Conservation (phyloP, 164 flowering plant species). For the Dillenia turbinata region DNA sequence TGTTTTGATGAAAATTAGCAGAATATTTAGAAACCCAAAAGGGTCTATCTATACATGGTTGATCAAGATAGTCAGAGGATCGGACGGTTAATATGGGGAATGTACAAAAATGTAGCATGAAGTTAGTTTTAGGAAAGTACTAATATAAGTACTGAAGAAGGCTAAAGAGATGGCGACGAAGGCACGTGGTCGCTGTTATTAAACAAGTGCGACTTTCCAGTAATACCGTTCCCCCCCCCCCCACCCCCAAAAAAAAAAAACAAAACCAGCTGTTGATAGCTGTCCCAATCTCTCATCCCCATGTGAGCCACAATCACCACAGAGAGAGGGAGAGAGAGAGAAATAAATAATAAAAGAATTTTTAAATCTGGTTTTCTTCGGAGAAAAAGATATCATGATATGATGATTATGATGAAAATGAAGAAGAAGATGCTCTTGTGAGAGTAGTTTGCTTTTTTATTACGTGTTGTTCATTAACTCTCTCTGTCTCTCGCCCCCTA, state of each 20-base stretch:
- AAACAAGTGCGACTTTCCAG: constrained; percentile 38
- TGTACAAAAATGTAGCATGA: background rate
- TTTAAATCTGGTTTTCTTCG: constrained; percentile 4
- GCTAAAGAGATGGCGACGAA: constrained; percentile 15
- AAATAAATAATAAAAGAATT: background rate
- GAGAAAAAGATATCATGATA: background rate
- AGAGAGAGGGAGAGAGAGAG: constrained; percentile 5
- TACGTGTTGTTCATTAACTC: no score
- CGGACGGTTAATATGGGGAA: background rate
- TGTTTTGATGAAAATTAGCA: no score
- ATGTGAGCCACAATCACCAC: constrained; percentile 44
- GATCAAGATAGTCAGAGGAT: no score
- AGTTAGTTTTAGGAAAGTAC: background rate
- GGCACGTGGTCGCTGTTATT: constrained; percentile 51
- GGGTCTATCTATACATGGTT: no score
- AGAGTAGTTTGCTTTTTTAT: no score
- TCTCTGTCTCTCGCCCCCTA: no score
- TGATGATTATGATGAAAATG: no score
- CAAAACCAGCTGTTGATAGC: constrained; percentile 42
- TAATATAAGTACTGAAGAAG: constrained; percentile 15
- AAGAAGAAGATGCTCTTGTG: no score
- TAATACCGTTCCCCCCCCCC: constrained; percentile 34
- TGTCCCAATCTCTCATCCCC: constrained; percentile 39
- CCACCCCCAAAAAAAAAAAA: no score
- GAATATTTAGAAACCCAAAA: no score